Evolutionary conservation across 805 yeast genomes (phyloP).

Genomic region (Maudiozyma pseudohumilis): DNA sequence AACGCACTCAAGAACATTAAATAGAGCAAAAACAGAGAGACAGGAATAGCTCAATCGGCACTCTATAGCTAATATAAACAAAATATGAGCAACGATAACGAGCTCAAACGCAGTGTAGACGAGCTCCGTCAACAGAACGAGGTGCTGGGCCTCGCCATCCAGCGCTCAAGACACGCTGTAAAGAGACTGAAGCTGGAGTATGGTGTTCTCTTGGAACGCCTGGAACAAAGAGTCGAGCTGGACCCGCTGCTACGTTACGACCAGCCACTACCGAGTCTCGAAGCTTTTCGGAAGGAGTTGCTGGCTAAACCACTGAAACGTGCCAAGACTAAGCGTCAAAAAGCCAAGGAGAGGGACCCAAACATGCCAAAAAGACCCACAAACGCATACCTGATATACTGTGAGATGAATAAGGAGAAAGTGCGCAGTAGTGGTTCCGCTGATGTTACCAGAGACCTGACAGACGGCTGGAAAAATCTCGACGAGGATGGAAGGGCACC

Average conservation of each 20-base stretch:
- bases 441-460: conserved; percentile 68
- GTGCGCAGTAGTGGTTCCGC: conserved; percentile 48
- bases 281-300: conserved; percentile 20
- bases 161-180: conserved; percentile 65
- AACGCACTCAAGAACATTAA: no score
- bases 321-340: conserved; percentile 23
- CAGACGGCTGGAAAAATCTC: conserved; percentile 78
- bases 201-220: conserved; percentile 64
- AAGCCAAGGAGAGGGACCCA: conserved; percentile 57
- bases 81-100: neutral
- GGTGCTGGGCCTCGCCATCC: conserved; percentile 60
- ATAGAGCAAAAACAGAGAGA: no score
- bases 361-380: conserved; percentile 82
- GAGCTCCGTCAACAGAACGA: conserved; percentile 75
- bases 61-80: neutral
- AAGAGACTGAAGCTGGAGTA: conserved; percentile 77
- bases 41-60: neutral
- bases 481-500: conserved; percentile 62
- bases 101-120: conserved; percentile 35
- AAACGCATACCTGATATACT: conserved; percentile 78
- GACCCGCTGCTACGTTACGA: conserved; percentile 26
- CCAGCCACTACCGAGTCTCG: conserved; percentile 25
- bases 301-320: conserved; percentile 17
- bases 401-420: conserved; percentile 75
- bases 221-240: conserved; percentile 47